Evolutionary conservation across 2,329 filamentous ascomycete species (phyloP).

Genomic region (Hypoxylon sp.): DNA sequence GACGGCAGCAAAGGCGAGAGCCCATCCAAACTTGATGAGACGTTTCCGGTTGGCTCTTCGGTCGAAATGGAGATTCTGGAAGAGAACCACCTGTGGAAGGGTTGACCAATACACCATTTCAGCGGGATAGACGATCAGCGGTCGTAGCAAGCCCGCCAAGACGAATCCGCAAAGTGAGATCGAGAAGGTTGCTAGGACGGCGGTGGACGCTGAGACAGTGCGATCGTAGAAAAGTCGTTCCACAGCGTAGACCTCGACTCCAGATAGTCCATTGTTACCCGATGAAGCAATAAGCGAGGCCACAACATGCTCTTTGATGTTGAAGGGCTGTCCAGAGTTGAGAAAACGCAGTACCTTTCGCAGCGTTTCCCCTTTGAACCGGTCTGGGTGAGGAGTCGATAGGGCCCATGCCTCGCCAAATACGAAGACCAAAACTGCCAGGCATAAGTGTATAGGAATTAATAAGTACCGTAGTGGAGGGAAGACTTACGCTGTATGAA

Average conservation of each 20-base stretch:
- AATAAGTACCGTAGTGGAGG: background rate
- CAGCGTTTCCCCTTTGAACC: slow-evolving; percentile 25
- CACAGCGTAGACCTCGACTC: slow-evolving; percentile 31
- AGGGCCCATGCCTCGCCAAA: slow-evolving; percentile 36
- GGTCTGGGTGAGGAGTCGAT: slow-evolving; percentile 22
- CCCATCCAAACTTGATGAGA: slow-evolving; percentile 67
- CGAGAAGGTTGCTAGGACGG: slow-evolving; percentile 66
- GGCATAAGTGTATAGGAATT: background rate
- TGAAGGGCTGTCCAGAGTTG: slow-evolving; percentile 29
- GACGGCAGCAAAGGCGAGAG: slow-evolving; percentile 63
- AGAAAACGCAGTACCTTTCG: slow-evolving; percentile 21
- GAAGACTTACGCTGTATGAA: slow-evolving; percentile 33
- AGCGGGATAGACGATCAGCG: slow-evolving; percentile 69
- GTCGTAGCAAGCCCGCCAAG: slow-evolving; percentile 67
- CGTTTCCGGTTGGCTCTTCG: slow-evolving; percentile 65
- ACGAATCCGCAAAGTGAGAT: slow-evolving; percentile 71
- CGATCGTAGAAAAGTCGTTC: slow-evolving; percentile 33
- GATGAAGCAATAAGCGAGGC: slow-evolving; percentile 32
- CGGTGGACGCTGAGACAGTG: slow-evolving; percentile 54
- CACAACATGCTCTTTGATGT: slow-evolving; percentile 39
- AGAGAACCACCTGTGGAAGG: slow-evolving; percentile 67
- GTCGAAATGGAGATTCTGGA: slow-evolving; percentile 70
- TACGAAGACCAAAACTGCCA: slow-evolving; percentile 30
- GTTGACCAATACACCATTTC: slow-evolving; percentile 71
- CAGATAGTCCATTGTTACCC: slow-evolving; percentile 34